Evolutionary conservation across 352 stramenopile genomes (phyloP), one percentile per base, ranked within the genome.

Genomic region (Phytophthora boehmeriae): DNA sequence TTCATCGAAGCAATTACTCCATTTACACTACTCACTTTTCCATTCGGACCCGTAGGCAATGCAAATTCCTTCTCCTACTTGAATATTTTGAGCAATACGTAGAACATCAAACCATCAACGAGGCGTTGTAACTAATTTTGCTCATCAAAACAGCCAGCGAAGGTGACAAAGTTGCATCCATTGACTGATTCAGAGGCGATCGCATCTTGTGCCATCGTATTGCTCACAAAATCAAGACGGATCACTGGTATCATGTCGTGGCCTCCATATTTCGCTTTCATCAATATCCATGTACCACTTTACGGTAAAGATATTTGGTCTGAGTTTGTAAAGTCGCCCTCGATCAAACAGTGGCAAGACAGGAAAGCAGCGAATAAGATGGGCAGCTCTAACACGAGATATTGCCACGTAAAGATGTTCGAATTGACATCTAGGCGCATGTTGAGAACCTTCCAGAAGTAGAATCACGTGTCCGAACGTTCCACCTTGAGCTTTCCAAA

Each of bases 401-500:
- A 32, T 17, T 1, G 51, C 51, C 2, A 50, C 39, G n/a, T 59
- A 59, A 25, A 50, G 3, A 8, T 59, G 38, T 4, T 50, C 51
- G 17, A 50, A 59, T 11, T 50, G 8, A 38, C 39, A 50, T 2
- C 0, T 20, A 2, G 51, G 27, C 10, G 39, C 39, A 27, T 34
- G 32, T 35, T 5, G 19, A 13, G 25, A 50, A 1, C 38, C 39
- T 16, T 59, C 38, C 8, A 59, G 8, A 1, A 59, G 17, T 14
- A 10, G 5, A 17, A 59, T 59, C 10, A 50, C 39, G 14, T 17
- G 36, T 14, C 41, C n/a, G 20, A 49, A 41, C 4, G 50, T 57
- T 14, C 25, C 50, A 16, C 39, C 39, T 59, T 50, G 51, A 3
- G 51, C 51, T 50, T 59, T 59, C 51, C 51, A 59, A 1, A 59